Evolutionary conservation across 768 basidiomycete species (phyloP).

Genomic region (Lactarius deliciosus): DNA sequence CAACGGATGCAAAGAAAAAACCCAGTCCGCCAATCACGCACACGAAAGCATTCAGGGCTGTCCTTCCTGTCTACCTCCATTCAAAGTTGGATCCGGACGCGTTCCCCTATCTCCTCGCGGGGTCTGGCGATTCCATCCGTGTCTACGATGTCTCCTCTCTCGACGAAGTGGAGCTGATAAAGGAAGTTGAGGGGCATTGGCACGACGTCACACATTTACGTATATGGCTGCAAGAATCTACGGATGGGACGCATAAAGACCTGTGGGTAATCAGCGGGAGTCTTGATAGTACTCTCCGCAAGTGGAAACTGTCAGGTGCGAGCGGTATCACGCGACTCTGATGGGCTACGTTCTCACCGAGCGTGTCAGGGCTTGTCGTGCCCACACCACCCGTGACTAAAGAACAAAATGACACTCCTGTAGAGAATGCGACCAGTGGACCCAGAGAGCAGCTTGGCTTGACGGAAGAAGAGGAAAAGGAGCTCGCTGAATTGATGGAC

Average conservation of each 20-base stretch:
- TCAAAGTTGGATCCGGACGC: conserved; percentile 41
- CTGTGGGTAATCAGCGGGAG: conserved; percentile 83
- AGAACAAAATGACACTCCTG: background rate
- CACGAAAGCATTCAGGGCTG: conserved; percentile 62
- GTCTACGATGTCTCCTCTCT: conserved; percentile 73
- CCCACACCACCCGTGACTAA: background rate
- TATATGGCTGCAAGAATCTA: conserved; percentile 62
- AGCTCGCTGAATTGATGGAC: conserved; percentile 78
- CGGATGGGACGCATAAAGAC: conserved; percentile 53
- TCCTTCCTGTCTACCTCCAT: conserved; percentile 68
- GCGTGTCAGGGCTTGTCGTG: conserved; percentile 13
- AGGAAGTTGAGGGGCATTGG: conserved; percentile 82
- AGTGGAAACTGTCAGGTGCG: conserved; percentile 72
- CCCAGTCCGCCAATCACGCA: conserved; percentile 56
- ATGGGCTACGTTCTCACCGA: background rate
- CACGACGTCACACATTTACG: conserved; percentile 80
- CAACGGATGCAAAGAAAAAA: conserved; percentile 34
- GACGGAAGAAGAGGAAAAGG: conserved; percentile 88
- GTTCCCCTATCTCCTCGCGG: conserved; percentile 78
- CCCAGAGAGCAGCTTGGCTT: conserved; percentile 39
- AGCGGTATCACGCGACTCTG: conserved; percentile 10
- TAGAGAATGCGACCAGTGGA: background rate
- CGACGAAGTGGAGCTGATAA: conserved; percentile 67
- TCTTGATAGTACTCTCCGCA: conserved; percentile 83
- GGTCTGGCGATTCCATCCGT: conserved; percentile 79